Evolutionary conservation across 2,329 filamentous ascomycete genomes (phyloP), one percentile per base, ranked within the genome.

Genomic region (Phaeosphaeria sp.): DNA sequence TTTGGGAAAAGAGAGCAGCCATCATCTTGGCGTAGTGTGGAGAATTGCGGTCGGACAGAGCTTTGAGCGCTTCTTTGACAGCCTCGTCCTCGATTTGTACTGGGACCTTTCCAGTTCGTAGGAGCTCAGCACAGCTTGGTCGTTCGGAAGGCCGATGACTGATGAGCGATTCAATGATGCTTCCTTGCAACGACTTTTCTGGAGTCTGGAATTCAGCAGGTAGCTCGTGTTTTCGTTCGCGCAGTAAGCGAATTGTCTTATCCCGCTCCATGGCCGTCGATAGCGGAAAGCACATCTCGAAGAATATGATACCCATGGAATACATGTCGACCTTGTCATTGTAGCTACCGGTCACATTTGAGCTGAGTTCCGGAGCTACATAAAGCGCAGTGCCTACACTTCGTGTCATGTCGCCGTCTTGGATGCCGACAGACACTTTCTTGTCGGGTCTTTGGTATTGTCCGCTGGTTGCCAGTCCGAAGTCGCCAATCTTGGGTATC

Each of bases 251-350:
- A 25, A 97, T 82, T 3, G 93, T 83, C 42, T 83, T 79, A 59
- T 85, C 84, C 42, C 87, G 81, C 69, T 90, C 88, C 85, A 89
- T 89, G 1, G 80, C 82, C 0, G 87, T 89, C 18, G 80, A 80
- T 46, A 89, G 77, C 3, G 84, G 79, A 64, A 86, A 82, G 71
- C 91, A 96, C 95, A 99, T 99, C 77, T 99, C 95, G 66, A 97
- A 98, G 79, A 99, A 96, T 56, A 99, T 98, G 62, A 99, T 91
- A 0, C 95, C 95, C 43, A 99, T 83, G 0, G 94, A 97, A 74
- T 95, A 99, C 94, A 99, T 98, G 85, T 99, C 95, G 1, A 98
- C 93, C 77, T 97, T 98, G 56, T 92, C 89, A 58, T 91, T 96
- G 74, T 98, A 98, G 60, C 89, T 89, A 3, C 90, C 90, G 30